Percentiles rank a stretch among this genome's conserved stretches.
These are phyloP conservation scores for Saccharomycopsis oosterbeekiorum DNA, from an alignment of 805 yeast species.

Conservation along the genomic window DNA sequence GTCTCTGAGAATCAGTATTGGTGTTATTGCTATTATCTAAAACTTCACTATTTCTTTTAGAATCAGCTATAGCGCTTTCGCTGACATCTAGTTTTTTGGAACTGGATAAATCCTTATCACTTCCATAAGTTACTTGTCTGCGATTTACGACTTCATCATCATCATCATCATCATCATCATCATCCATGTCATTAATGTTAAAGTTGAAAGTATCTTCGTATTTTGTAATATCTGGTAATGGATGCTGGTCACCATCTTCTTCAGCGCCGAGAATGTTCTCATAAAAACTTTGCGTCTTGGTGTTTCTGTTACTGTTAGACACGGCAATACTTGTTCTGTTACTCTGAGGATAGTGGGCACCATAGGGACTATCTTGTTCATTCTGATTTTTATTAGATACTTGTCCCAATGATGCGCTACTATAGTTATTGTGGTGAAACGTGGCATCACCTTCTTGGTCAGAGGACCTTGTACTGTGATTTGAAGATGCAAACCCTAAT, in stretches of 20 bases:
- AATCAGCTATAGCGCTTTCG: neutral
- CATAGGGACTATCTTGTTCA: slow-evolving; percentile 7
- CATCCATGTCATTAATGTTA: neutral
- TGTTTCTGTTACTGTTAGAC: slow-evolving; percentile 9
- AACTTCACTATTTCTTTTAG: neutral
- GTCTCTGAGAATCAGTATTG: neutral
- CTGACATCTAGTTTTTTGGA: neutral
- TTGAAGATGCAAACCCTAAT: neutral
- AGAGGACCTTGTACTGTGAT: neutral
- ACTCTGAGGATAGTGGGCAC: slow-evolving; percentile 8
- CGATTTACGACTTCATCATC: neutral
- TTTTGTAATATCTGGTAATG: slow-evolving; percentile 13
- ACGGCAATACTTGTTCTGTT: slow-evolving; percentile 10
- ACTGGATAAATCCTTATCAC: neutral
- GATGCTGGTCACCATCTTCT: neutral
- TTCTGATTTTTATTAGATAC: slow-evolving; percentile 4
- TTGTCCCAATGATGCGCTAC: neutral
- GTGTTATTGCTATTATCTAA: neutral
- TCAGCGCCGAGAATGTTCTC: slow-evolving; percentile 1
- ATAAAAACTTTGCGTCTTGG: slow-evolving; percentile 12
- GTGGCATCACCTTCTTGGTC: neutral
- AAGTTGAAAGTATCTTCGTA: neutral
- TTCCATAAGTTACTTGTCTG: neutral
- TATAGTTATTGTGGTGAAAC: neutral
- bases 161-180: slow-evolving; percentile 4